Percentiles rank a stretch among this genome's conserved stretches.
phyloP scores from a whole-genome alignment of 768 basidiomycete species.

The Ramaria rubella region DNA sequence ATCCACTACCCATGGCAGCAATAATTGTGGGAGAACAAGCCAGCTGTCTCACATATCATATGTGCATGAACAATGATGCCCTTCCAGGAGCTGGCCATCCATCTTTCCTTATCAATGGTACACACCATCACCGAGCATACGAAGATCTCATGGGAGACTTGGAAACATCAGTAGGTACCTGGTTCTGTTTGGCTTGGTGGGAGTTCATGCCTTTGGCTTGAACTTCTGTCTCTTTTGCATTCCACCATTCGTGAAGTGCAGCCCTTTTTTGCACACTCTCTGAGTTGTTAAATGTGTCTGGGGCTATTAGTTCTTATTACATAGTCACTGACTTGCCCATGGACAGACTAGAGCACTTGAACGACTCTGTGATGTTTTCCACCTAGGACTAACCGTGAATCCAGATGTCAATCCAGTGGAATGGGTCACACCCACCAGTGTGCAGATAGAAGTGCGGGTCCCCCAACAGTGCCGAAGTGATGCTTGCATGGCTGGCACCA shows the following conservation, averaged over 20 bases:
- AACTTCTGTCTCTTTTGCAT: too few species aligned
- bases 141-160: not conserved
- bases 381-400: not conserved
- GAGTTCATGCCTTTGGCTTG: too few species aligned
- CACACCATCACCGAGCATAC: not conserved
- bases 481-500: not conserved
- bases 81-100: not conserved
- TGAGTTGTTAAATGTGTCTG: too few species aligned
- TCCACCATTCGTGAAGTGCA: too few species aligned
- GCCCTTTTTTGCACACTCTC: too few species aligned
- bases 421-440: not conserved
- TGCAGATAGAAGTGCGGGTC: not conserved
- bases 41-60: not conserved
- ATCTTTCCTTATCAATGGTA: not conserved
- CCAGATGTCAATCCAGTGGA: not conserved
- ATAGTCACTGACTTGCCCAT: not conserved
- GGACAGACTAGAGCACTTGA: not conserved
- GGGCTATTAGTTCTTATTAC: not conserved
- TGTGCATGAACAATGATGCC: not conserved
- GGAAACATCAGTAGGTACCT: not conserved
- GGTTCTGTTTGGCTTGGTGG: not conserved
- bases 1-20: not conserved
- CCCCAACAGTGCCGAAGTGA: not conserved
- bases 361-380: not conserved
- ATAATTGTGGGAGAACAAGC: not conserved